phyloP scores from a whole-genome alignment of 352 stramenopile species.

The Aphanomyces stellatus region DNA sequence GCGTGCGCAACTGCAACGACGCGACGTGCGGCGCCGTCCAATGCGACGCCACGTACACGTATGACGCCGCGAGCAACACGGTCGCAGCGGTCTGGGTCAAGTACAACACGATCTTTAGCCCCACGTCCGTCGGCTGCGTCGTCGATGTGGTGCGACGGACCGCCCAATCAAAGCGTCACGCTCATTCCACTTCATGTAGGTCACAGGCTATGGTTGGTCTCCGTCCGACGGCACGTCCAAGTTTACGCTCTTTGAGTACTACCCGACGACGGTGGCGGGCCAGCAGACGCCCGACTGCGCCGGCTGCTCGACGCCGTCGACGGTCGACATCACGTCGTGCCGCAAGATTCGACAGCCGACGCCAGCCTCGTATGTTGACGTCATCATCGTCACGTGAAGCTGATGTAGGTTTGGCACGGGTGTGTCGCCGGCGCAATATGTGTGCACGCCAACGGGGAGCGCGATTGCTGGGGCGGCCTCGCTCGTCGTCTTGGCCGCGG shows the following conservation, averaged over 20 bases:
- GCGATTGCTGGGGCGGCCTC: not conserved
- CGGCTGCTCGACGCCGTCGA: not conserved
- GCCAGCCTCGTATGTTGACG: not conserved
- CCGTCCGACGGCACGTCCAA: conserved; percentile 3
- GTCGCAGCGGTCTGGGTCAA: conserved; percentile 13
- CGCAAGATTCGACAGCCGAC: not conserved
- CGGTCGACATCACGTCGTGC: not conserved
- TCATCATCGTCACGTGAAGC: not conserved
- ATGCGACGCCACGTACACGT: conserved; percentile 12
- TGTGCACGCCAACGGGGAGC: conserved; percentile 2
- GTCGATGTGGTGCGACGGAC: not conserved
- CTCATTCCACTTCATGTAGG: not conserved
- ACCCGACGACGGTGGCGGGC: not conserved
- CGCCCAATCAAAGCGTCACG: too few relatives aligned
- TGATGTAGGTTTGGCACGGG: conserved; percentile 7
- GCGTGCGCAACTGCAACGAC: conserved; percentile 18
- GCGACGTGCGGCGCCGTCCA: not conserved
- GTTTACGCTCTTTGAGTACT: conserved; percentile 15
- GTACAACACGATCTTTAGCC: conserved; percentile 11
- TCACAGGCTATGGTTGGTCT: conserved; percentile 2
- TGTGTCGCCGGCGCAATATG: not conserved
- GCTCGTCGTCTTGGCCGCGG: too few relatives aligned
- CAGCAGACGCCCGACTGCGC: not conserved
- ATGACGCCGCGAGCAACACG: not conserved
- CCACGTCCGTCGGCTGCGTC: not conserved